Base-by-base conservation (phyloP, 352 stramenopile genomes). In the Pythium utonaiense region DNA sequence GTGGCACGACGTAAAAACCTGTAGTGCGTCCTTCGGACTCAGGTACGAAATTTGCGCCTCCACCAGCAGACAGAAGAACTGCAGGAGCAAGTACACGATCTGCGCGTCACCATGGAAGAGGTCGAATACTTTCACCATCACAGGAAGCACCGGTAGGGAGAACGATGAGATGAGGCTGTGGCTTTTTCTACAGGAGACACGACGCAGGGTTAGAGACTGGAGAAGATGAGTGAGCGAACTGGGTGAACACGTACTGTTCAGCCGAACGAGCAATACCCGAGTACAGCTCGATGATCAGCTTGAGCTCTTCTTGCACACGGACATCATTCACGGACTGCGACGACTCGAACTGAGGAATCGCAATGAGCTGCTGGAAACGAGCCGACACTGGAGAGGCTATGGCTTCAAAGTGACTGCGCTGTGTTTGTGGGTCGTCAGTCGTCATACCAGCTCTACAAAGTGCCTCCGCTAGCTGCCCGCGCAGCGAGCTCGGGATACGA, bases 21-120 rank as follows among this genome's bases (percentile, higher is more conserved):
- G 74, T 3, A 95, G 57, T 16, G 86, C 83, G 22, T 95, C 77
- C 5, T 70, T 70, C 27, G 83, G 79, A 8, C 68, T 74, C 1
- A 93, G 70, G 56, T 93, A 93, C 31, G 78, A 88, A 53, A 95
- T 74, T 53, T 95, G 84, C 4, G 83, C 83, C 56, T 93, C 86
- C 12, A 93, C 86, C 27, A 95, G 66, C 22, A 83, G 51, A 25
- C 84, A 91, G 58, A 90, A 91, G 60, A 92, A 92, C n/a, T 66
- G 79, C 27, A 95, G 67, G 6, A 74, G 85, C 49, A 89, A 66
- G 30, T 88, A 78, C 38, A 91, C 82, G 49, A 93, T 77, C 60
- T 91, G 78, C 3, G 77, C 63, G 45, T 93, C 78, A 27, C 67
- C 69, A 31, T 93, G 80, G 65, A 91, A 94, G 4, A 89, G 60